These are phyloP conservation scores for Geum urbanum DNA, from an alignment of 306 rosid species.

Conservation along the genomic window DNA sequence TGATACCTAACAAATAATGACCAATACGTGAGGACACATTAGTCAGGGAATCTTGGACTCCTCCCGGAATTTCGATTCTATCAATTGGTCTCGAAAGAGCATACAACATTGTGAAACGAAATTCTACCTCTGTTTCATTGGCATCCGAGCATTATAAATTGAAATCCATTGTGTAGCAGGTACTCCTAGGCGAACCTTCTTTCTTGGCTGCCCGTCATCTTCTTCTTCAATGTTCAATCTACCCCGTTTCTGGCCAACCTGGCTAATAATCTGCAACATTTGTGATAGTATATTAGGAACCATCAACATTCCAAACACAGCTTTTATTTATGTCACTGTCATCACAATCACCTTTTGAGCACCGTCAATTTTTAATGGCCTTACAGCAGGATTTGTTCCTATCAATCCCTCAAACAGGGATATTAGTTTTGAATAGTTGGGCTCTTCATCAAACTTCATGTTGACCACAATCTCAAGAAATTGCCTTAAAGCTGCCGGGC, in stretches of 20 bases:
- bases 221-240: slow-evolving; percentile 75
- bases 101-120: neutral
- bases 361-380: slow-evolving; percentile 86
- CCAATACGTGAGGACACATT: slow-evolving; percentile 12
- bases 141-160: slow-evolving; percentile 77
- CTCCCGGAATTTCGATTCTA: neutral
- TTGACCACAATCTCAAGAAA: slow-evolving; percentile 89
- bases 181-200: slow-evolving; percentile 85
- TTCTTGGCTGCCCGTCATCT: slow-evolving; percentile 81
- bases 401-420: slow-evolving; percentile 77
- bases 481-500: slow-evolving; percentile 77
- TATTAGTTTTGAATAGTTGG: slow-evolving; percentile 76
- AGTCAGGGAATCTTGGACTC: neutral
- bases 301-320: neutral
- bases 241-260: slow-evolving; percentile 97
- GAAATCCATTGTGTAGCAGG: slow-evolving; percentile 99
- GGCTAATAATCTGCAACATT: slow-evolving; percentile 37
- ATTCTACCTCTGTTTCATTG: slow-evolving; percentile 90
- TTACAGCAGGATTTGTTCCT: slow-evolving; percentile 79
- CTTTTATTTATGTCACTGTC: neutral
- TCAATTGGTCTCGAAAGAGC: neutral
- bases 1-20: slow-evolving; percentile 60
- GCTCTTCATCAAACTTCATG: slow-evolving; percentile 97
- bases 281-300: neutral
- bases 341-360: slow-evolving; percentile 68